Evolutionary conservation across 148 eudicot genomes (phyloP).

Genomic region (Nepenthes mirabilis): DNA sequence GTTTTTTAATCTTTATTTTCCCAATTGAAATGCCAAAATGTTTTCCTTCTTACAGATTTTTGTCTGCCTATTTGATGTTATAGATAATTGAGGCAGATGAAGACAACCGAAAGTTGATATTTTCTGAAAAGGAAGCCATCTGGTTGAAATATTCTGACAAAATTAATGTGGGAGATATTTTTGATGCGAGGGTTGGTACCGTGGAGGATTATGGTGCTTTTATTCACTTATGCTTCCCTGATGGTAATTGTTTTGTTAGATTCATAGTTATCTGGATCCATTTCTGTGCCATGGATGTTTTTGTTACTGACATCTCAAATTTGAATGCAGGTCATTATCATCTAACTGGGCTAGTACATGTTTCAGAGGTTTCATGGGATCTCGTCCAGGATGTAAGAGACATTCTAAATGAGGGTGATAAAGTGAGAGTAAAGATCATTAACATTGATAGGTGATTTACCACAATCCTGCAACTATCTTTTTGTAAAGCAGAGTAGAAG

Average conservation of each 20-base stretch:
- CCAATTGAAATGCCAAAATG: background rate
- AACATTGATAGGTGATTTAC: constrained; percentile 56
- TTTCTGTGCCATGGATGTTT: background rate
- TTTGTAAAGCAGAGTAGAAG: background rate
- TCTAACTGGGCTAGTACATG: constrained; percentile 89
- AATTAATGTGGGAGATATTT: constrained; percentile 55
- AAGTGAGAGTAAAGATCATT: constrained; percentile 60
- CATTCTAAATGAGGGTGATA: constrained; percentile 62
- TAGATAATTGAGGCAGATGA: constrained; percentile 67
- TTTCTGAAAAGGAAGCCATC: constrained; percentile 82
- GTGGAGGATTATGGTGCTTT: constrained; percentile 94
- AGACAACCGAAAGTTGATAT: constrained; percentile 49
- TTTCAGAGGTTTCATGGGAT: constrained; percentile 98
- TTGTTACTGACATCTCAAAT: constrained; percentile 6
- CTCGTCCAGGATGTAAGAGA: constrained; percentile 81
- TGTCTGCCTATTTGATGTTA: constrained; percentile 3
- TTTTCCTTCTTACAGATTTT: background rate
- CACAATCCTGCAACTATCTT: background rate
- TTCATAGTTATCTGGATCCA: background rate
- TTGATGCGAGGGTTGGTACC: constrained; percentile 57
- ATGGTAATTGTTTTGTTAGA: constrained; percentile 32
- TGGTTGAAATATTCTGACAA: constrained; percentile 58
- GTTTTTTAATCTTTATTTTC: no score
- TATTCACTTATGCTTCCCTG: constrained; percentile 64
- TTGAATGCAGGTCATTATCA: constrained; percentile 56